Evolutionary conservation across 495 filamentous ascomycete genomes (phyloP).

Genomic region (Chlorociboria aeruginascens): DNA sequence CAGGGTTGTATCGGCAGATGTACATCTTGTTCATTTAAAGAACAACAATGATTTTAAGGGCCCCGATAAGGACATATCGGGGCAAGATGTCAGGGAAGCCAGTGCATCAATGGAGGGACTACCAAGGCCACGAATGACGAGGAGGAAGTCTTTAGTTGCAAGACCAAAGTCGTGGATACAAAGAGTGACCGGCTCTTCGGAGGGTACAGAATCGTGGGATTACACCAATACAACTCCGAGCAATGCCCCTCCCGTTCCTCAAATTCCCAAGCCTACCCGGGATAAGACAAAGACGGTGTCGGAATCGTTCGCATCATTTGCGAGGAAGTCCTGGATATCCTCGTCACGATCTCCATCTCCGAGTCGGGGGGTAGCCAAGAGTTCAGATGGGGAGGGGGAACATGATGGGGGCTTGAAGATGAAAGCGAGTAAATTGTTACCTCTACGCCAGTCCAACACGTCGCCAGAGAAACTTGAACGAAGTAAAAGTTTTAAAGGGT

Average conservation of each 20-base stretch:
- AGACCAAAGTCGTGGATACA: conserved; percentile 22
- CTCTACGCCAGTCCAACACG: too few species aligned
- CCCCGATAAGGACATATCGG: neutral
- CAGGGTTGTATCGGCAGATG: conserved; percentile 2
- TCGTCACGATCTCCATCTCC: conserved; percentile 52
- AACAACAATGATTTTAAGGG: neutral
- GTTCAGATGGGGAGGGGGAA: conserved; percentile 6
- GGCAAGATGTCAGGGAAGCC: conserved; percentile 3
- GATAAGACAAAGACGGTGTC: conserved; percentile 26
- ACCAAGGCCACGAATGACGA: conserved; percentile 12
- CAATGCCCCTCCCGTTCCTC: conserved; percentile 14
- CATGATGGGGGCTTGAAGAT: conserved; percentile 4
- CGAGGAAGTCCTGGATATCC: conserved; percentile 55
- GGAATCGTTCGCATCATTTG: conserved; percentile 53
- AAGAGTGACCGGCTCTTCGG: conserved; percentile 18
- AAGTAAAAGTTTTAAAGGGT: neutral
- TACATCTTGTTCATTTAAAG: neutral
- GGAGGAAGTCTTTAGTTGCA: conserved; percentile 20
- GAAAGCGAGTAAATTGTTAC: conserved; percentile 1
- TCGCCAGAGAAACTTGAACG: too few species aligned
- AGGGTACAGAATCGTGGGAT: conserved; percentile 7
- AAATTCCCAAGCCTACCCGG: conserved; percentile 13
- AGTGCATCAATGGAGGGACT: conserved; percentile 12
- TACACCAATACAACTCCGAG: conserved; percentile 6
- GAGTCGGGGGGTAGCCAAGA: conserved; percentile 8